Evolutionary conservation across 768 basidiomycete species (phyloP).

Genomic region (Tricholoma matsutake): DNA sequence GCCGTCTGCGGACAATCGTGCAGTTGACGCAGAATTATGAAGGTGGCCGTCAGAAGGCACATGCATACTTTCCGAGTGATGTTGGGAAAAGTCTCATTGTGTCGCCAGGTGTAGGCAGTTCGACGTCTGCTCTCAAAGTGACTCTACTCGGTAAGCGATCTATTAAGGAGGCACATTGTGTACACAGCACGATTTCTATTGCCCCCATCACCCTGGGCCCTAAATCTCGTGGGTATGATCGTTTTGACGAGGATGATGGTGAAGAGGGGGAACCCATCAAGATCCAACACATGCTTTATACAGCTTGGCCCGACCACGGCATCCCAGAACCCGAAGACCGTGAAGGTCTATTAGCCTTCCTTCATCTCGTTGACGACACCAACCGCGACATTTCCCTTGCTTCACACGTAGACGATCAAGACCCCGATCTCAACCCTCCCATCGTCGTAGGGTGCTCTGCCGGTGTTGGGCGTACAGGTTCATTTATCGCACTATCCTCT

Average conservation of each 20-base stretch:
- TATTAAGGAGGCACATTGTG: conserved; percentile 57
- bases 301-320: conserved; percentile 83
- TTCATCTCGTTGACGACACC: conserved; percentile 57
- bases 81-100: conserved; percentile 52
- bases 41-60: conserved; percentile 66
- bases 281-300: conserved; percentile 72
- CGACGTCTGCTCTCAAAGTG: conserved; percentile 48
- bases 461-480: conserved; percentile 83
- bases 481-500: conserved; percentile 80
- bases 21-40: conserved; percentile 80
- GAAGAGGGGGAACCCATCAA: conserved; percentile 34
- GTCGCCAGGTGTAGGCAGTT: conserved; percentile 41
- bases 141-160: conserved; percentile 46
- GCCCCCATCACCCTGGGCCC: conserved; percentile 28
- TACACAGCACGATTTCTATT: conserved; percentile 60
- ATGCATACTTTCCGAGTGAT: conserved; percentile 67
- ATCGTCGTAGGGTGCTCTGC: conserved; percentile 84
- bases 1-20: conserved; percentile 69
- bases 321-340: conserved; percentile 65
- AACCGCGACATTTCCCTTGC: conserved; percentile 48
- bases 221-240: conserved; percentile 1
- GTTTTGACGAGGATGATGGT: conserved; percentile 6
- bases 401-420: conserved; percentile 18
- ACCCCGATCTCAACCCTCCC: conserved; percentile 62
- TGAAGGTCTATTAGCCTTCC: conserved; percentile 56